Evolutionary conservation across 2,329 filamentous ascomycete genomes (phyloP), one percentile per base, ranked within the genome.

Genomic region (Colletotrichum kahawae): DNA sequence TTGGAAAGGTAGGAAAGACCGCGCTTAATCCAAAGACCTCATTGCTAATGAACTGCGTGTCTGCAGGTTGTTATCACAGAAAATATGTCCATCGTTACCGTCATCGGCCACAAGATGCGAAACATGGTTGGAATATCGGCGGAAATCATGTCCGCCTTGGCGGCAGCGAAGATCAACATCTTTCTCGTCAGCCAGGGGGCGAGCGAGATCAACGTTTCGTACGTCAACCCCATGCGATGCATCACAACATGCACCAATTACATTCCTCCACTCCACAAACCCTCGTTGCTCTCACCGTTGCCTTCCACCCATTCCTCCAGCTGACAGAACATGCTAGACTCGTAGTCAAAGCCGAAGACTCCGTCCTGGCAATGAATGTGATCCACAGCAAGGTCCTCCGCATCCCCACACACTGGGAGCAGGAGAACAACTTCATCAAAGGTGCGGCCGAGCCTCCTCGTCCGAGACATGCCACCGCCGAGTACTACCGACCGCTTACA

Each of bases 191-290:
- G 74, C 65, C 62, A 79, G 97, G 95, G 95, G 80, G 97, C 97
- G 24, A 98, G 96, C 82, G 97, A 99, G 88, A 99, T 99, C 85
- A 99, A 98, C 84, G 98, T 99, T 75, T 98, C 95, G 16, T 99
- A 96, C 82, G 74, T 69, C 9, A 24, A 0, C 43, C 43, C 43
- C 43, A 4, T n/a, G n/a, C 0, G n/a, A 51, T 51, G n/a, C 43
- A 21, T 1, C 38, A 48, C 9, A 59, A 29, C 59, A 4, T 3
- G 4, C 2, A 14, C 24, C 24, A 27, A 27, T 10, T 63, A 0
- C 33, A 36, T 2, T 21, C 33, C 59, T 4, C 6, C 21, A n/a
- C 59, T 4, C 6, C 21, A n/a, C 9, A 36, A 12, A 38, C 1
- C 24, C 0, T 4, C 8, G 21, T 56, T 14, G 16, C 18, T 13